phyloP scores from a whole-genome alignment of 2,329 filamentous ascomycete species.

The Hypoxylon sp. region DNA sequence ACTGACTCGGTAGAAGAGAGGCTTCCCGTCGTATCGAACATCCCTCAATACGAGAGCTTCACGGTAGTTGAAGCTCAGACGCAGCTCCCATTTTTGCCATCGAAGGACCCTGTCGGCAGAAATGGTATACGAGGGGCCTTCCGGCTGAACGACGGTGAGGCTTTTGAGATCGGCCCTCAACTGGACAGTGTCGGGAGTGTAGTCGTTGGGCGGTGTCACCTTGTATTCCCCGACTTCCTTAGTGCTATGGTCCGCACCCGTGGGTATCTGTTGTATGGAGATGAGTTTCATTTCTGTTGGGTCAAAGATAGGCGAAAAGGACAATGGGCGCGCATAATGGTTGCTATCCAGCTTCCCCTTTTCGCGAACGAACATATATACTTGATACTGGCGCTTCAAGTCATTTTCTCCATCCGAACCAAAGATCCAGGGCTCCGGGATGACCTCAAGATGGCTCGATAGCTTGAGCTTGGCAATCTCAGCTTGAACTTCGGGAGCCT shows the following conservation, averaged over 20 bases:
- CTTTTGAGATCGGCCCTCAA: background rate
- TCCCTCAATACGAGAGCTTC: background rate
- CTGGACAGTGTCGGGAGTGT: background rate
- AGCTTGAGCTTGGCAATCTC: background rate
- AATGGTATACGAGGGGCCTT: background rate
- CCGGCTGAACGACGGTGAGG: background rate
- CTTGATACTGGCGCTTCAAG: background rate
- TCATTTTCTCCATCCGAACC: background rate
- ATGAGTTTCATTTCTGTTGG: background rate
- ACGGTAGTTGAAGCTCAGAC: background rate
- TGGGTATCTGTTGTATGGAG: background rate
- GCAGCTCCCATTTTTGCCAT: background rate
- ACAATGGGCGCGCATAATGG: background rate
- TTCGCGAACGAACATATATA: background rate
- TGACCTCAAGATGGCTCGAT: background rate
- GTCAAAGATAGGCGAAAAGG: background rate
- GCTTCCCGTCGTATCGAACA: background rate
- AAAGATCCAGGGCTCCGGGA: background rate
- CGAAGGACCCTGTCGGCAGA: background rate
- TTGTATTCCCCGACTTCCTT: background rate
- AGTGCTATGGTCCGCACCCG: background rate
- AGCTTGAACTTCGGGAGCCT: background rate
- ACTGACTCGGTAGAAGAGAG: background rate
- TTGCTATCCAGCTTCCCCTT: background rate
- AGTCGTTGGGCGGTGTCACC: background rate